phyloP scores from a whole-genome alignment of 225 moss, liverwort and hornwort genomes.

The Lunularia cruciata region DNA sequence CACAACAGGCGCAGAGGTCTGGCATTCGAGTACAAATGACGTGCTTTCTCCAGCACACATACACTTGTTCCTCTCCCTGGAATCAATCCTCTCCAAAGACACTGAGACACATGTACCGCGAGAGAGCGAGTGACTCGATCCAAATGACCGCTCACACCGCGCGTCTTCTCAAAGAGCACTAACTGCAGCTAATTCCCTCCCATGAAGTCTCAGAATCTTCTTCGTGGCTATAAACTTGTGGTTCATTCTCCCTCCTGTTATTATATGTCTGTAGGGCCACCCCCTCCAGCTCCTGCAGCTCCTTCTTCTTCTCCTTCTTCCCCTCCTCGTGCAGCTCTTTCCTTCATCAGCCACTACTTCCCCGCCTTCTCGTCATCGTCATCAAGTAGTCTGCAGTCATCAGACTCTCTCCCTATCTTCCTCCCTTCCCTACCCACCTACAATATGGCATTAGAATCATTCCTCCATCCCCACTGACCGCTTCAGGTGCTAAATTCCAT shows the following conservation, averaged over 20 bases:
- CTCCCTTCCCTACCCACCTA: background rate
- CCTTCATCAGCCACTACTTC: background rate
- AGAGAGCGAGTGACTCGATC: background rate
- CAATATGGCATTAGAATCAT: background rate
- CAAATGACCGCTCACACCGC: background rate
- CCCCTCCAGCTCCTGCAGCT: background rate
- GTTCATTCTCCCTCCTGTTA: no score
- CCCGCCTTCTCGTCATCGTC: background rate
- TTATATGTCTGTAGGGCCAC: background rate
- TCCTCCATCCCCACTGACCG: background rate
- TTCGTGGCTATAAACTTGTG: background rate
- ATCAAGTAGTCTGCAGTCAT: background rate
- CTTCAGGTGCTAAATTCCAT: no score
- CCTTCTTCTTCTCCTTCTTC: background rate
- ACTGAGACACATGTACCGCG: background rate
- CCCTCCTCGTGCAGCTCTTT: background rate
- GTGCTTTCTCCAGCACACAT: background rate
- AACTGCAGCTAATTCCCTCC: background rate
- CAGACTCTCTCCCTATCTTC: no score
- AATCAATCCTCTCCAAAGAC: background rate
- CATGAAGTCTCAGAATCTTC: conserved; percentile 9
- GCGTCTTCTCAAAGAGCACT: background rate
- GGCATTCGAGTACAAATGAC: background rate
- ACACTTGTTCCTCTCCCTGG: background rate
- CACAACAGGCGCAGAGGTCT: background rate